Evolutionary conservation across 1,284 basidiomycete genomes (phyloP).

Genomic region (Cryptococcus hybrid): DNA sequence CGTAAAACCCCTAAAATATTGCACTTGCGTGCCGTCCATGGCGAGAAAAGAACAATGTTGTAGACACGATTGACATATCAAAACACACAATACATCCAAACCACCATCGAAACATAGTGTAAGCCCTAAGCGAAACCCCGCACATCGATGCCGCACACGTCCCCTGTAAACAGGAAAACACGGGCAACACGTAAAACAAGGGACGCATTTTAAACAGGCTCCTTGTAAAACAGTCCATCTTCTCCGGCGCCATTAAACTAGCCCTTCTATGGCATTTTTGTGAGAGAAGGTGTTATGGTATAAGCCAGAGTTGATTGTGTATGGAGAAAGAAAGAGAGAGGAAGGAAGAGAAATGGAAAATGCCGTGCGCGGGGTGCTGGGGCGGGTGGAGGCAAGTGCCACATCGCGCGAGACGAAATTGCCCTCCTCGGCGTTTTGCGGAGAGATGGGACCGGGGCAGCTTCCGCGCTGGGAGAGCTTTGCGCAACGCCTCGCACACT

Average conservation of each 20-base stretch:
- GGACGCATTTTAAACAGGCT: conserved; percentile 40
- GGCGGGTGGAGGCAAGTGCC: too few relatives aligned
- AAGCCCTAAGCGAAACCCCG: conserved; percentile 46
- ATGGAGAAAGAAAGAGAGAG: conserved; percentile 10
- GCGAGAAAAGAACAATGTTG: too few relatives aligned
- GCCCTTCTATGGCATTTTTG: background rate
- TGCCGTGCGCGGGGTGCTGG: too few relatives aligned
- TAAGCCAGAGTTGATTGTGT: conserved; percentile 26
- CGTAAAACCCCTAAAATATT: too few relatives aligned
- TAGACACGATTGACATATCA: too few relatives aligned
- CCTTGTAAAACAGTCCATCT: conserved; percentile 16
- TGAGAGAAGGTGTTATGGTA: conserved; percentile 21
- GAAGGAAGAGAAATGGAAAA: background rate
- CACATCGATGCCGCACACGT: background rate
- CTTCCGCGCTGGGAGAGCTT: too few relatives aligned
- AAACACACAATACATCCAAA: too few relatives aligned
- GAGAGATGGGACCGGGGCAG: too few relatives aligned
- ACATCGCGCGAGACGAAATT: too few relatives aligned
- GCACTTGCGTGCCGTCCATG: too few relatives aligned
- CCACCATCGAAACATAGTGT: conserved; percentile 14
- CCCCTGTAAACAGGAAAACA: background rate
- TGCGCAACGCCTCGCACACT: too few relatives aligned
- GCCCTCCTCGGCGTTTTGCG: too few relatives aligned
- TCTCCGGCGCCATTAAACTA: conserved; percentile 37
- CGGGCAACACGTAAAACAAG: background rate